Base-by-base conservation (phyloP, 164 flowering plant species). In the Cinnamomum micranthum region DNA sequence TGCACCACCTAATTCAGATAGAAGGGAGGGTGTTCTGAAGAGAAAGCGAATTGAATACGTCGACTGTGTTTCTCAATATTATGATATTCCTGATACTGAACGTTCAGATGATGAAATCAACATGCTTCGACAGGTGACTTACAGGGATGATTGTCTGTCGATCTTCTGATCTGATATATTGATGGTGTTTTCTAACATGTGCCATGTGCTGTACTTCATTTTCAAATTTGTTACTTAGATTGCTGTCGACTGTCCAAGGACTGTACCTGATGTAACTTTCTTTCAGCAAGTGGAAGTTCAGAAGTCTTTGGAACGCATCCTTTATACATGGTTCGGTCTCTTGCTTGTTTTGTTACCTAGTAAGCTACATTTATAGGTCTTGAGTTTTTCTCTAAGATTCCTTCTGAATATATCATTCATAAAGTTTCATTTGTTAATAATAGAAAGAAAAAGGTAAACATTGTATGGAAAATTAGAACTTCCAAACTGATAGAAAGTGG, bases 1-100 rank as follows among this genome's bases (percentile, higher is more conserved):
- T 93, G 98, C 97, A 93, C 92, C 99, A 85, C 89, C 98, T 91
- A 93, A 91, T 93, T 93, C 97, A 90, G 99, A 95, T 89, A 91
- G 98, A 93, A 91, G 97, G 95, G 98, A 90, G 83, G 94, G 87
- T 62, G 94, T 93, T 79, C 76, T 95, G 79, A 87, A 85, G 79
- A 92, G 99, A 80, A 95, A 93, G 82, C 94, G 97, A 50, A 80
- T 87, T 74, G 99, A 95, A 81, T 95, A 93, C 83, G 88, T 90
- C 41, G 99, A 95, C 23, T 87, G 88, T 85, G 98, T 92, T 77
- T 80, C 92, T 65, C 98, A 92, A 78, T 91, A 83, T 84, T 93
- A 92, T 87, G 99, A 93, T 77, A 90, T 95, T 84, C 92, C 98
- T 67, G 95, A 93, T 76, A 78, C 84, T 27, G 97, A 95, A 71